Evolutionary conservation across 371 early-diverging fungal species (phyloP).

Genomic region (Batkoa obscura): DNA sequence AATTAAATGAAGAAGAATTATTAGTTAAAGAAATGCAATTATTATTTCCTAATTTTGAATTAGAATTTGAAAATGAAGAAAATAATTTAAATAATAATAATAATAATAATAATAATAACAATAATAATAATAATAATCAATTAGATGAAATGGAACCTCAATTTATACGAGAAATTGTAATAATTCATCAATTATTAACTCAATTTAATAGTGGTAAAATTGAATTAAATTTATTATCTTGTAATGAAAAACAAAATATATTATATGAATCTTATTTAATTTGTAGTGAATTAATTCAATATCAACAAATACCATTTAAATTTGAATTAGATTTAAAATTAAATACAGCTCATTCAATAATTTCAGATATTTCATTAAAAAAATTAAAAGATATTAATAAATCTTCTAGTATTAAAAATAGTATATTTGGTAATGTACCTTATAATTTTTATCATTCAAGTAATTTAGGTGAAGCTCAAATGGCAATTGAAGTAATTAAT

Average conservation of each 20-base stretch:
- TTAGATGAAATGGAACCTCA: neutral
- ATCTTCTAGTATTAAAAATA: conserved; percentile 8
- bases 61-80: conserved; percentile 1
- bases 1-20: conserved; percentile 26
- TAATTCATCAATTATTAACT: neutral
- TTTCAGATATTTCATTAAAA: neutral
- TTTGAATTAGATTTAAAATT: neutral
- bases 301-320: neutral
- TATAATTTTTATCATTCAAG: conserved; percentile 82
- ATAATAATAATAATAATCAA: no score
- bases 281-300: neutral
- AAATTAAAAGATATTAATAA: neutral
- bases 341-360: neutral
- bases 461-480: conserved; percentile 49
- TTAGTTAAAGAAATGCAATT: conserved; percentile 18
- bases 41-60: conserved; percentile 11
- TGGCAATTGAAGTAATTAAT: conserved; percentile 35
- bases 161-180: neutral
- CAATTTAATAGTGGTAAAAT: no score
- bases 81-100: neutral
- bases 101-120: neutral
- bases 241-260: neutral
- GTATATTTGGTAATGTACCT: conserved; percentile 19
- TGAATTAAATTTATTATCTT: no score
- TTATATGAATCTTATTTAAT: neutral